Evolutionary conservation across 2,329 filamentous ascomycete genomes (phyloP).

Genomic region (Botrytis cinerea): DNA sequence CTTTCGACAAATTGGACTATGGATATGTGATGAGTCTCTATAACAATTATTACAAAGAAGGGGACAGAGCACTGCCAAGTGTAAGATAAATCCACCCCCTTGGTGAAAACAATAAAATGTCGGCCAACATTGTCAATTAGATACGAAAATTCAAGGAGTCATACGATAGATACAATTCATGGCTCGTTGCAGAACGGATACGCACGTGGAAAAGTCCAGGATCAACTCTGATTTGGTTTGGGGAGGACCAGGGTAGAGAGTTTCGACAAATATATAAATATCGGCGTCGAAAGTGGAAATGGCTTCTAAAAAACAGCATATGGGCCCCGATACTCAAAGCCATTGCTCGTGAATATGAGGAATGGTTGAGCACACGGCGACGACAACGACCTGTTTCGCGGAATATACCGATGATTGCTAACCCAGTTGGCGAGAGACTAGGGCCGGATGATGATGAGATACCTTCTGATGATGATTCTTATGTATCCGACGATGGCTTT

Average conservation of each 20-base stretch:
- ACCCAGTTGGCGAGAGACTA: constrained; percentile 2
- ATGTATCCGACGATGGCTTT: constrained; percentile 7
- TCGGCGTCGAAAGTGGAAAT: neutral
- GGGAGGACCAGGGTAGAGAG: constrained; percentile 11
- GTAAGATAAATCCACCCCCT: neutral
- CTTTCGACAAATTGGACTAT: neutral
- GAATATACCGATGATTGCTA: neutral
- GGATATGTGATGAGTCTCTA: neutral
- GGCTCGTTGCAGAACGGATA: neutral
- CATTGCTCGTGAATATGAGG: constrained; percentile 8
- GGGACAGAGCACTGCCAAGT: neutral
- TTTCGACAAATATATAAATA: neutral
- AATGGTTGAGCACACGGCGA: neutral
- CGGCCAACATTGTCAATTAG: neutral
- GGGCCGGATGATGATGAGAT: neutral
- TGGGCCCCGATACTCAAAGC: constrained; percentile 12
- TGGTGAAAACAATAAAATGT: neutral
- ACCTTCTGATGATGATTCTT: neutral
- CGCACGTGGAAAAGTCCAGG: neutral
- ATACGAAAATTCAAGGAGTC: neutral
- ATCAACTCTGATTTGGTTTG: constrained; percentile 20
- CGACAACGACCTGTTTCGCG: neutral
- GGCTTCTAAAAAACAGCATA: neutral
- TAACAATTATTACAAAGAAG: neutral
- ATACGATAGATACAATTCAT: neutral